Evolutionary conservation across 2,329 filamentous ascomycete species (phyloP), one percentile per base, ranked within the genome.

Genomic region (Truncatella angustata): DNA sequence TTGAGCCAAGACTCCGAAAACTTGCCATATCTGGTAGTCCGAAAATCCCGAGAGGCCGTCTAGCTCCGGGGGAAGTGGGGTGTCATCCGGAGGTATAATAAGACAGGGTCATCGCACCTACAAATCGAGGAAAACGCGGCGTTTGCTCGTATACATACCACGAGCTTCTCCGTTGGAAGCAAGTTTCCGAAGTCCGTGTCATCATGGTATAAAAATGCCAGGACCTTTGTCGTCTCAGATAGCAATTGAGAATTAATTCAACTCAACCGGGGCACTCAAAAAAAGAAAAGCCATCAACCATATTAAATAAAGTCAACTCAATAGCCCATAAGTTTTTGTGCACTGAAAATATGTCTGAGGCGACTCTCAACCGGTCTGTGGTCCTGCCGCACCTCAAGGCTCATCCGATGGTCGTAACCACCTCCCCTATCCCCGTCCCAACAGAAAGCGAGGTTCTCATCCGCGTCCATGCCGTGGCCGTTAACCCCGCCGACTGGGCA

Each of bases 401-500:
- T 21, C 55, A 54, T 28, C 60, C 60, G 9, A 60, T 62, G 39
- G 54, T 54, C 14, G 51, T 62, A n/a, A 51, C 54, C 26, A 43
- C 57, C 10, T 59, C 60, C 26, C 57, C 60, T 2, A 23, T 60
- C 4, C 58, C 55, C 54, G 53, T 52, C 2, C 60, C 61, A 1
- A 57, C 54, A 32, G 50, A 53, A 5, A 53, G 57, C 24, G 59
- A 66, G 47, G 56, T 67, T 23, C 44, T 67, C 16, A 57, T 69
- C 9, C 58, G 59, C 36, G 64, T 61, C 55, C 56, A 56, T 35
- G 61, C 64, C 21, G 51, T 69, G 23, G 66, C 66, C 16, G 62
- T 69, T 46, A 70, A 70, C 65, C 54, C 62, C 60, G 39, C 67
- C 10, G 67, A 71, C 52, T 61, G 60, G 39, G 58, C 58, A 16